Evolutionary conservation across 148 eudicot species (phyloP), one percentile per base, ranked within the genome.

Genomic region (Rhododendron ferrugineum): DNA sequence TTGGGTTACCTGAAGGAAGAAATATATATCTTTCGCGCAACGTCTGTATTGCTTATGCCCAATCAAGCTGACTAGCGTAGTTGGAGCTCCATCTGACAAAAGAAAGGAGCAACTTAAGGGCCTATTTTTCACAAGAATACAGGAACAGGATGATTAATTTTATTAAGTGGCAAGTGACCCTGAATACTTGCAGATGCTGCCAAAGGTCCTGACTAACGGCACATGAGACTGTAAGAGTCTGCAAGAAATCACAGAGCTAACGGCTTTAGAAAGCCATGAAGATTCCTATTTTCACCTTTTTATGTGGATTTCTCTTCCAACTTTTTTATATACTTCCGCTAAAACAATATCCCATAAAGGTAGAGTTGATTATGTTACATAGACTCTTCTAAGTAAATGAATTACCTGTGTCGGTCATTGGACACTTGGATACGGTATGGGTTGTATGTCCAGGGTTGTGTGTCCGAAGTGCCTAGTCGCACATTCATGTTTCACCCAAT

Each of bases 1-100:
- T 75, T 56, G 9, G 49, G 34, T 88, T 84, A 95, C 99, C 98
- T 95, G 99, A 88, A 94, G 94, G 86, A 97, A 97, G 88, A 90
- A 95, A 85, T 94, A 94, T 15, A 97, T 87, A 88, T 97, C 99
- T 85, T 92, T 93, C 70, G 98, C 96, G 78, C 96, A 93, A 7
- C 98, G 97, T 79, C 87, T 91, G 88, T 97, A 97, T 87, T 94
- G 98, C 86, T 94, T 97, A 68, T 92, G 92, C 84, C 99, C 99
- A 72, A 97, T 93, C 88, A 97, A 90, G 91, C 98, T 93, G 88
- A 97, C 98, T 85, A 97, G 85, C 36, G 99, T 90, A 40, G 94
- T 88, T 11, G 99, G 99, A 86, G 99, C 98, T 86, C 98, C 99
- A 88, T 90, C 99, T 97, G 85, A 52, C 36, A 83, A 62, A 58